Evolutionary conservation across 495 filamentous ascomycete species (phyloP).

Genomic region (Rhypophila decipiens): DNA sequence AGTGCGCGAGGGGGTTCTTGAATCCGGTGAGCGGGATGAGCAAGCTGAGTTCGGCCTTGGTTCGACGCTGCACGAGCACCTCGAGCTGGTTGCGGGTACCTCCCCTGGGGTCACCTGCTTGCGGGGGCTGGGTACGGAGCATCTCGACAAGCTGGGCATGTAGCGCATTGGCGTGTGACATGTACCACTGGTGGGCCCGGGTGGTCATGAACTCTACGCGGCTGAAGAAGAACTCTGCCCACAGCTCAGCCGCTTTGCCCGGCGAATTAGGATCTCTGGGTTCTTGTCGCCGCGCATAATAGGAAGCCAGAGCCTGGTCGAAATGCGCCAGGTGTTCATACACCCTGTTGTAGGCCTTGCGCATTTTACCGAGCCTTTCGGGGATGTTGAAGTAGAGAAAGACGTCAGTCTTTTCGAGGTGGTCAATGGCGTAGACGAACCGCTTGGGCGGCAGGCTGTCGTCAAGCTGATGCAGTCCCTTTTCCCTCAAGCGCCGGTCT

Average conservation of each 20-base stretch:
- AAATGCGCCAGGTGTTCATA: slow-evolving; percentile 7
- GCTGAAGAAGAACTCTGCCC: slow-evolving; percentile 14
- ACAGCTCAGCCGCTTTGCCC: slow-evolving; percentile 6
- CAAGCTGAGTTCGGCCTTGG: slow-evolving; percentile 1
- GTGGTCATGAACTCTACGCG: slow-evolving; percentile 5
- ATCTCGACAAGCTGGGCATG: background rate
- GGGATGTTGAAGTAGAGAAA: slow-evolving; percentile 8
- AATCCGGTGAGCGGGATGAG: slow-evolving; percentile 9
- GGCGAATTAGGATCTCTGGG: background rate
- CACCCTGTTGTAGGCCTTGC: slow-evolving; percentile 7
- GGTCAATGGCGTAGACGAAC: slow-evolving; percentile 7
- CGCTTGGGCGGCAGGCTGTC: no score
- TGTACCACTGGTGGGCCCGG: slow-evolving; percentile 8
- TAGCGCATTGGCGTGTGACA: background rate
- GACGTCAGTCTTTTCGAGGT: slow-evolving; percentile 2
- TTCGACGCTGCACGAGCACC: background rate
- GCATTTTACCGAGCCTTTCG: background rate
- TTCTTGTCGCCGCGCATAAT: background rate
- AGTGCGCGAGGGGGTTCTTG: slow-evolving; percentile 7
- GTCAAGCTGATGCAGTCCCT: slow-evolving; percentile 6
- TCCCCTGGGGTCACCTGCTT: no score
- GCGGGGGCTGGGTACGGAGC: background rate
- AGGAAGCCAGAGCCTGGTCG: slow-evolving; percentile 10
- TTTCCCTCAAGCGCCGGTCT: slow-evolving; percentile 11
- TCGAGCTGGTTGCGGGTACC: background rate